These are phyloP conservation scores for Russula sp. DNA, from an alignment of 768 basidiomycete genomes.

Conservation along the genomic window DNA sequence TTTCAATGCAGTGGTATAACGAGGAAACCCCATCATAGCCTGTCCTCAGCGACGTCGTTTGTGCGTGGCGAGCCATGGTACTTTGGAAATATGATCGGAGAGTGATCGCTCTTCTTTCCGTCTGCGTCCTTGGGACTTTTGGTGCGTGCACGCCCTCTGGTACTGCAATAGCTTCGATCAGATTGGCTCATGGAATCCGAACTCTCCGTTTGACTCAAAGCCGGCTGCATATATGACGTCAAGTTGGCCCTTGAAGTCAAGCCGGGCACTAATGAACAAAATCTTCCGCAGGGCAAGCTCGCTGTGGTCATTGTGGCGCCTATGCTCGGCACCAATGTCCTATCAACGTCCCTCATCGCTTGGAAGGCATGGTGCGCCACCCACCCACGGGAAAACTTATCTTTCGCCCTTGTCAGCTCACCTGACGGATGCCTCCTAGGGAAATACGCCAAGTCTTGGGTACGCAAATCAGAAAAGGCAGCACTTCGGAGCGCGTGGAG, in stretches of 20 bases:
- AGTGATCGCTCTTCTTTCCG: conserved; percentile 11
- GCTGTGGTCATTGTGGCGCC: conserved; percentile 20
- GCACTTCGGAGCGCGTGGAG: conserved; percentile 15
- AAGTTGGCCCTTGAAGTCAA: conserved; percentile 6
- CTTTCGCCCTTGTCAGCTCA: not conserved
- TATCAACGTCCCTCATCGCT: conserved; percentile 21
- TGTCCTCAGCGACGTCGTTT: conserved; percentile 25
- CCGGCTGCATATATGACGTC: conserved; percentile 14
- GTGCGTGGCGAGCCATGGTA: conserved; percentile 22
- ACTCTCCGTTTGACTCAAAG: not conserved
- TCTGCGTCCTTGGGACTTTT: conserved; percentile 15
- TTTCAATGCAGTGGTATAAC: not conserved
- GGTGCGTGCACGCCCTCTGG: not conserved
- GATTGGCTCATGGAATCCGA: not conserved
- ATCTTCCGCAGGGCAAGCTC: conserved; percentile 8
- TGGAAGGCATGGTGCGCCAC: conserved; percentile 25
- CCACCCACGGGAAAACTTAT: not conserved
- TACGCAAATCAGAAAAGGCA: conserved; percentile 16
- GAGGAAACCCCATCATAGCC: conserved; percentile 5
- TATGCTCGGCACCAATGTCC: conserved; percentile 23
- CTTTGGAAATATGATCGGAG: conserved; percentile 24
- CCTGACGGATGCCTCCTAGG: not conserved
- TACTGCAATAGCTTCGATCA: too few relatives aligned
- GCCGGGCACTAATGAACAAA: conserved; percentile 1
- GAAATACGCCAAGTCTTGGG: conserved; percentile 15